Evolutionary conservation across 2,329 filamentous ascomycete species (phyloP).

Genomic region (Pseudocercospora crystallina): DNA sequence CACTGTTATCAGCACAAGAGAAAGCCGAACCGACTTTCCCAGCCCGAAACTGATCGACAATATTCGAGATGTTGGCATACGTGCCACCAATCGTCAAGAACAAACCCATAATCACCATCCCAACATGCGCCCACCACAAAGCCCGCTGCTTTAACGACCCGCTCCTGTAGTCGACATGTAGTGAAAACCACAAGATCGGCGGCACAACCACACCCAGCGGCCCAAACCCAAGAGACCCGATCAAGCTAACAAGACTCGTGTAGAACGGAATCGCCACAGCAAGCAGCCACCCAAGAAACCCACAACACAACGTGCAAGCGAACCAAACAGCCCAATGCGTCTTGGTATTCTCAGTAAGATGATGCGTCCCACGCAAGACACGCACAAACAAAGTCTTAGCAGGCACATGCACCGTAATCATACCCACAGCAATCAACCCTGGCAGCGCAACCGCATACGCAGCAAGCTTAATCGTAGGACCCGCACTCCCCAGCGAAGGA

Average conservation of each 20-base stretch:
- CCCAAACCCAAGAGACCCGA: slow-evolving; percentile 17
- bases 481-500: slow-evolving; percentile 48
- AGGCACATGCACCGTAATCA: slow-evolving; percentile 23
- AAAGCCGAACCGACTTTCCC: slow-evolving; percentile 17
- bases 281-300: slow-evolving; percentile 16
- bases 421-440: slow-evolving; percentile 17
- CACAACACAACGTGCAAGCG: slow-evolving; percentile 11
- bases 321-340: slow-evolving; percentile 22
- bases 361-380: slow-evolving; percentile 18
- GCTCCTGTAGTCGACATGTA: background rate
- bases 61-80: slow-evolving; percentile 27
- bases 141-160: slow-evolving; percentile 4
- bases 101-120: slow-evolving; percentile 36
- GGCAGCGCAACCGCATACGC: slow-evolving; percentile 40
- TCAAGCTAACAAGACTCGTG: slow-evolving; percentile 18
- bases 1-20: slow-evolving; percentile 17
- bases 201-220: slow-evolving; percentile 10
- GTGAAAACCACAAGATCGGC: slow-evolving; percentile 16
- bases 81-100: slow-evolving; percentile 51
- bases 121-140: slow-evolving; percentile 7
- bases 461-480: slow-evolving; percentile 43
- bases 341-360: slow-evolving; percentile 19
- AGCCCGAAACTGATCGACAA: slow-evolving; percentile 16
- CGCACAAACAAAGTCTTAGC: slow-evolving; percentile 26
- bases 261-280: slow-evolving; percentile 21